These are phyloP conservation scores for Cucurbita moschata DNA, from an alignment of 306 rosid genomes.

Conservation along the genomic window DNA sequence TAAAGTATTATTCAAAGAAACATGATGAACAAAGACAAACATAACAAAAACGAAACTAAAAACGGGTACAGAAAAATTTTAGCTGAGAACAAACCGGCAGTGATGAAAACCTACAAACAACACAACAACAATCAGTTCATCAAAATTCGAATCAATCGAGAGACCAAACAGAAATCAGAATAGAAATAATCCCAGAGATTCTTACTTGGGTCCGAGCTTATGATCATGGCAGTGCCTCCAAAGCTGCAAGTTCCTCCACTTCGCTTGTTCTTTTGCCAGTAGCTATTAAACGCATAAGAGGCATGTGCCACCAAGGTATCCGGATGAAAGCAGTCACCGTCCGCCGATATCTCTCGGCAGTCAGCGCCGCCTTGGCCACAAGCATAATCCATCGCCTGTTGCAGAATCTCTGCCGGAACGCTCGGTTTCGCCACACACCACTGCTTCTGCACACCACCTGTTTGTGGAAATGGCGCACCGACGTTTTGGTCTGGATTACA, in stretches of 20 bases:
- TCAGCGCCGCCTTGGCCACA: conserved; percentile 87
- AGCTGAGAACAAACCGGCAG: conserved; percentile 57
- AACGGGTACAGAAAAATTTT: not conserved
- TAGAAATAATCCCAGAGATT: not conserved
- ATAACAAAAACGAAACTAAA: not conserved
- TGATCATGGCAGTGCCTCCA: conserved; percentile 85
- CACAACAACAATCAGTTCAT: not conserved
- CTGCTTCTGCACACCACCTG: conserved; percentile 27
- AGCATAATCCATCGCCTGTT: conserved; percentile 70
- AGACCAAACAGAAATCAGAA: not conserved
- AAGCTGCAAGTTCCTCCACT: conserved; percentile 79
- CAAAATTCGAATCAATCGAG: not conserved
- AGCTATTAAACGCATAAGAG: conserved; percentile 78
- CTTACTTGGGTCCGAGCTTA: conserved; percentile 81
- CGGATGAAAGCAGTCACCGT: conserved; percentile 55
- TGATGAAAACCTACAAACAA: conserved; percentile 64
- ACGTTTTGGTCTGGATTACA: conserved; percentile 31
- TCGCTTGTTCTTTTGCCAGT: conserved; percentile 91
- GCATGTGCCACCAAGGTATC: conserved; percentile 75
- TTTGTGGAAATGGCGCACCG: conserved; percentile 37
- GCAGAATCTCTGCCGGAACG: conserved; percentile 63
- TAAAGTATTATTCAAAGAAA: not conserved
- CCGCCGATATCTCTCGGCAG: conserved; percentile 46
- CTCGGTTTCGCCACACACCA: conserved; percentile 98
- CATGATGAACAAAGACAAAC: not conserved